phyloP scores from a whole-genome alignment of 2,329 filamentous ascomycete genomes.

The Coleophoma cylindrospora region DNA sequence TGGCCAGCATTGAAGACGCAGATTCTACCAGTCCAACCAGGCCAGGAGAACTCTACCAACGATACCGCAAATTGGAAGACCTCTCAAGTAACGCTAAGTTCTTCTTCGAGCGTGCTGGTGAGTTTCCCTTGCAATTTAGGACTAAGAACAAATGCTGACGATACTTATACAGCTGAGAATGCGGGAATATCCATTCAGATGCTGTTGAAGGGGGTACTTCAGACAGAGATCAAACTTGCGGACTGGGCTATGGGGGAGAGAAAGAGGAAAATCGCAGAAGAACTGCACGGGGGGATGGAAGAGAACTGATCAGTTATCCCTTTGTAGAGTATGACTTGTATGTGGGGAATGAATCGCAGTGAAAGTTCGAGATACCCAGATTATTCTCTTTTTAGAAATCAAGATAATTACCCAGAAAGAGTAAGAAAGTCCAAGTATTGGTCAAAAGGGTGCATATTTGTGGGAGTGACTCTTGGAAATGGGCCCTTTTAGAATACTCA shows the following conservation, averaged over 20 bases:
- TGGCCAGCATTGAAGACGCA: slow-evolving; percentile 3
- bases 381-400: no score
- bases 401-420: no score
- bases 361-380: no score
- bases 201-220: slow-evolving; percentile 20
- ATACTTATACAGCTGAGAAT: slow-evolving; percentile 14
- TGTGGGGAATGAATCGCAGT: no score
- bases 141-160: no score
- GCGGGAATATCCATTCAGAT: slow-evolving; percentile 17
- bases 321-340: slow-evolving; percentile 49
- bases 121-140: slow-evolving; percentile 12
- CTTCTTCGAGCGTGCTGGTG: slow-evolving; percentile 38
- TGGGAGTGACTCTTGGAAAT: no score
- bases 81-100: slow-evolving; percentile 33
- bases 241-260: slow-evolving; percentile 19
- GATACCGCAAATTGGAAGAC: slow-evolving; percentile 34
- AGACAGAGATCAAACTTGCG: slow-evolving; percentile 21
- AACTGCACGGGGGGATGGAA: neutral
- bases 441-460: no score
- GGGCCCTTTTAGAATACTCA: no score
- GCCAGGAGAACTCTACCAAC: slow-evolving; percentile 28
- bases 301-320: slow-evolving; percentile 34
- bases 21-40: slow-evolving; percentile 14
- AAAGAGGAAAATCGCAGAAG: slow-evolving; percentile 8
- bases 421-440: no score